These are phyloP conservation scores for Akebia trifoliata DNA, from an alignment of 164 flowering plant genomes.

Conservation along the genomic window DNA sequence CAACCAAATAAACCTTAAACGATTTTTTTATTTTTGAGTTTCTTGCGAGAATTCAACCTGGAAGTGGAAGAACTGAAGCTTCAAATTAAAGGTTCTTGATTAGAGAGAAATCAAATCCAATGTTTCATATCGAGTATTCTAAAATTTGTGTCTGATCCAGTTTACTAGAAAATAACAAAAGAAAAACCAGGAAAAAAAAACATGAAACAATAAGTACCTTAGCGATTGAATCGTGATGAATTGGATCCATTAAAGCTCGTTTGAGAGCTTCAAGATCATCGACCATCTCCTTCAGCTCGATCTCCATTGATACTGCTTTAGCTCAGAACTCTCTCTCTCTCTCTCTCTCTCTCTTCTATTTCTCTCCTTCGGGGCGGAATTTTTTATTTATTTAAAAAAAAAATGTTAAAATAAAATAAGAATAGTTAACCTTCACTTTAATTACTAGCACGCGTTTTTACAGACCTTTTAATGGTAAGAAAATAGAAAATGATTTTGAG, in stretches of 20 bases:
- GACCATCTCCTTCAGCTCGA: slow-evolving; percentile 48
- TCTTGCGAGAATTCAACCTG: background rate
- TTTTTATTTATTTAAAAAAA: too few species aligned
- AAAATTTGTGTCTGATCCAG: too few species aligned
- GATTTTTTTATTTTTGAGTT: too few species aligned
- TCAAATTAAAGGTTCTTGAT: background rate
- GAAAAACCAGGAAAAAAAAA: background rate
- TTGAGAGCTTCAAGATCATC: slow-evolving; percentile 52
- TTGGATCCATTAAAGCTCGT: slow-evolving; percentile 40
- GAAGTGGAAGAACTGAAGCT: background rate
- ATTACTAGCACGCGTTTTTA: too few species aligned
- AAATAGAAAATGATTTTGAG: too few species aligned
- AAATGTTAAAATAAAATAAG: too few species aligned
- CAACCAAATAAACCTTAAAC: background rate
- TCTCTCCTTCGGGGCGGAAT: too few species aligned
- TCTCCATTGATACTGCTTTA: slow-evolving; percentile 52
- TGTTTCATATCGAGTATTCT: background rate
- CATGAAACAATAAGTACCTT: slow-evolving; percentile 26
- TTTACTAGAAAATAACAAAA: background rate
- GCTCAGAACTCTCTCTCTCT: slow-evolving; percentile 8
- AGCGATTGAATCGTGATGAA: slow-evolving; percentile 37
- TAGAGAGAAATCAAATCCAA: background rate
- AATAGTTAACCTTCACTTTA: too few species aligned
- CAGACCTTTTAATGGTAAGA: too few species aligned
- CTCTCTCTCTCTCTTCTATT: slow-evolving; percentile 8